Base-by-base conservation (phyloP, 805 yeast species). In the Candida corydali region DNA sequence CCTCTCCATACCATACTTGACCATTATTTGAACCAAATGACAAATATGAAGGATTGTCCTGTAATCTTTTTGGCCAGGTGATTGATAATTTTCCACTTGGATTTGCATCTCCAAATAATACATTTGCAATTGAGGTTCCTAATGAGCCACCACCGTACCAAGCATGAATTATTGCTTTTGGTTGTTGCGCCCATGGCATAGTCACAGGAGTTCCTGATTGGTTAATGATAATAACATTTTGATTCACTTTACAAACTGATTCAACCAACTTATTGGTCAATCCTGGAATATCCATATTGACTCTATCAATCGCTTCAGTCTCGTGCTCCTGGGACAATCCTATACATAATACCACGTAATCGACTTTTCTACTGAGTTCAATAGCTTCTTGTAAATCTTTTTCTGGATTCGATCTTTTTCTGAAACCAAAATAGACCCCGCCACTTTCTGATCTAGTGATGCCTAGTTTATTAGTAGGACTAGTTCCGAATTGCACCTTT, bases 401-500 rank as follows among this genome's bases (percentile, higher is more conserved):
- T 18, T 53, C 41, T 7, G 49, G 43, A 38, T 51, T 49, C 18
- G 51, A 47, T 9, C 44, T 49, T 28, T 45, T 50, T 26, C 51
- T 41, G 19, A 49, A 36, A 4, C 64, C 63, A 19, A 50, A 33
- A 14, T 32, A 36, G 17, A 51, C 19, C 27, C 54, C 55, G 31
- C 56, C 59, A 25, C 58, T 57, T 25, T 50, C 47, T 25, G 39
- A 43, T 18, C 43, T 41, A 16, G 36, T 35, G 12, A 29, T 22
- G 25, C 54, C 56, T 20, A 38, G 12, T 7, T 38, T 32, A 24
- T 34, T 34, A 10, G 41, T 38, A 17, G 41, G 41, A 9, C 26
- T 45, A 18, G 56, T 47, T 14, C 82, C 83, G 48, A 65, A 77
- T 47, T 70, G 75, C 34, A 76, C 61, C 34, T 52, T 59, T 39